A percentile compares a stretch with the other conserved stretches of the same genome.
Conservation (phyloP, 331 rosid genomes). For the Saraca asoca region DNA sequence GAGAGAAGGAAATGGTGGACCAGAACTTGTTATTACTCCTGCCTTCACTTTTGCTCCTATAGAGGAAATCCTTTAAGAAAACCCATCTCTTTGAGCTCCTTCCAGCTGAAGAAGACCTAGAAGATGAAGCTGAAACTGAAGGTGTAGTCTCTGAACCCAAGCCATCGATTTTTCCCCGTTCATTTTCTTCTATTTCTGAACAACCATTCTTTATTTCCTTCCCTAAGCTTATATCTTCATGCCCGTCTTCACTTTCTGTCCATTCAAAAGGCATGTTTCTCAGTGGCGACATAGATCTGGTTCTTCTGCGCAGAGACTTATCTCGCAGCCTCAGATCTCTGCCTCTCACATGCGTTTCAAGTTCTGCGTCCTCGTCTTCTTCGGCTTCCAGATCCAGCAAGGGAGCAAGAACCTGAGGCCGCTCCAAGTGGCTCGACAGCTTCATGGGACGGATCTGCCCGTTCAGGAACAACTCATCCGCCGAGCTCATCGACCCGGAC, state of each 20-base stretch:
- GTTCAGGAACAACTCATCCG: conserved; percentile 86
- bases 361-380: conserved; percentile 37
- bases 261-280: conserved; percentile 56
- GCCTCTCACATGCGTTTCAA: conserved; percentile 52
- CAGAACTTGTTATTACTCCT: conserved; percentile 89
- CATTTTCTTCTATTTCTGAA: conserved; percentile 37
- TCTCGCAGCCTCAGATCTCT: conserved; percentile 82
- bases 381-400: conserved; percentile 59
- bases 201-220: neutral
- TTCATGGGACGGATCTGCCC: conserved; percentile 92
- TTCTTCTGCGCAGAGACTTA: conserved; percentile 74
- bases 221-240: neutral
- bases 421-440: conserved; percentile 63
- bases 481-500: conserved; percentile 82
- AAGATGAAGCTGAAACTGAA: conserved; percentile 78
- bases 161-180: conserved; percentile 44
- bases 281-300: conserved; percentile 93
- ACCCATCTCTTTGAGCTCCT: conserved; percentile 90
- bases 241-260: conserved; percentile 46
- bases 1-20: conserved; percentile 71
- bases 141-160: conserved; percentile 50
- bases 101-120: conserved; percentile 92
- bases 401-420: conserved; percentile 64
- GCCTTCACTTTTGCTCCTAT: conserved; percentile 94
- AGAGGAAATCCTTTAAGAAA: conserved; percentile 82